Percentiles rank a stretch among this genome's conserved stretches.
Evolutionary conservation across 495 filamentous ascomycete species (phyloP).

Genomic region (Niebla homalea): DNA sequence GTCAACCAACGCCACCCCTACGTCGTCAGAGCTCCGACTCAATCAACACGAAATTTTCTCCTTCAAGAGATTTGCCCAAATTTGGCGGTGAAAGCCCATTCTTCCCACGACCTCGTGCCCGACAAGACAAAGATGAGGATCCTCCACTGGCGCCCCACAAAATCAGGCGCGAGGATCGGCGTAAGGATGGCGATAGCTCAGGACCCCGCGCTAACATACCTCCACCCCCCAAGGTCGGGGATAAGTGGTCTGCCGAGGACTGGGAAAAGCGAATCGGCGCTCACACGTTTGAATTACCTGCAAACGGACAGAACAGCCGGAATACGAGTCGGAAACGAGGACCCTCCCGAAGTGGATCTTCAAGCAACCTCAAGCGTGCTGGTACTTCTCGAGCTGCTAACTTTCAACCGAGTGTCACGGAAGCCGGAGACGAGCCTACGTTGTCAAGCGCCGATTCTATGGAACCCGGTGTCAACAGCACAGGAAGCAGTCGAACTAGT

Average conservation of each 20-base stretch:
- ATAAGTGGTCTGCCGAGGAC: conserved; percentile 4
- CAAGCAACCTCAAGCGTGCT: not conserved
- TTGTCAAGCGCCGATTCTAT: conserved; percentile 11
- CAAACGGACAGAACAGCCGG: not conserved
- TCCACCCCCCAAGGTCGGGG: conserved; percentile 4
- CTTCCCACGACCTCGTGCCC: not conserved
- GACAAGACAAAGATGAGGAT: not conserved
- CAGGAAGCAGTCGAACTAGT: not conserved
- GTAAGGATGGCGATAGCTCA: not conserved
- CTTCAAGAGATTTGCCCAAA: conserved; percentile 44
- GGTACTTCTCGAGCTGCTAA: not conserved
- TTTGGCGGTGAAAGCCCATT: conserved; percentile 21
- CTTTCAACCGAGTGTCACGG: conserved; percentile 11
- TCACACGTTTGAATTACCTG: conserved; percentile 1
- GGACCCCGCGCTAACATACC: not conserved
- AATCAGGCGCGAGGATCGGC: too few species aligned
- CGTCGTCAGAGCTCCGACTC: conserved; percentile 53
- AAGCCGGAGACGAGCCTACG: conserved; percentile 8
- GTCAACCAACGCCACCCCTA: conserved; percentile 25
- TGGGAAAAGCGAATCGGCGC: not conserved
- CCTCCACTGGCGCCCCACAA: not conserved
- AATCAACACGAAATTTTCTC: conserved; percentile 62
- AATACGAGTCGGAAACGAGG: conserved; percentile 1
- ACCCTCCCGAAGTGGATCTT: not conserved
- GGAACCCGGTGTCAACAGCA: conserved; percentile 11